These are phyloP conservation scores for Xerocomus brunneocitrinus DNA, from an alignment of 768 basidiomycete genomes.

Conservation along the genomic window DNA sequence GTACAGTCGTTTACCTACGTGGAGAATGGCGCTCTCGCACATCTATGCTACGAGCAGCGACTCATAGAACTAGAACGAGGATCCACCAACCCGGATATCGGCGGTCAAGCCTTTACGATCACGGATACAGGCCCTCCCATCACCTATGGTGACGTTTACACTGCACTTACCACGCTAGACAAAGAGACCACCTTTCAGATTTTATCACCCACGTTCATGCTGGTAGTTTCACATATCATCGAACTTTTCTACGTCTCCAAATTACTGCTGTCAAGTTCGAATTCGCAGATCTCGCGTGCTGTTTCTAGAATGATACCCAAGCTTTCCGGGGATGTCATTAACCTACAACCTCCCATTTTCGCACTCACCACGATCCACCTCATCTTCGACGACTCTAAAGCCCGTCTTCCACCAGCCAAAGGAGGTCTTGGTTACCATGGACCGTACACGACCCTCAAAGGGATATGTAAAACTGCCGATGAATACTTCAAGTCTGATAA, in stretches of 20 bases:
- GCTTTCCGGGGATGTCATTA: constrained; percentile 46
- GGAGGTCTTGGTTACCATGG: constrained; percentile 65
- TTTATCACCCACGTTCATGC: constrained; percentile 60
- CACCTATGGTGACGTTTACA: constrained; percentile 62
- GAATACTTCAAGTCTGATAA: constrained; percentile 40
- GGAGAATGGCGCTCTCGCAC: constrained; percentile 70
- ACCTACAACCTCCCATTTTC: constrained; percentile 58
- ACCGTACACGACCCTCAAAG: constrained; percentile 54
- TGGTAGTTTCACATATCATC: constrained; percentile 55
- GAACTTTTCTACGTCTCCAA: constrained; percentile 52
- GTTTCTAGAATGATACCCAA: constrained; percentile 41
- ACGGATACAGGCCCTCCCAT: constrained; percentile 61
- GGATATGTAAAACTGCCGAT: constrained; percentile 50
- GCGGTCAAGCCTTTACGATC: constrained; percentile 65
- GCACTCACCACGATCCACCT: constrained; percentile 49
- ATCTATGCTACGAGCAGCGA: constrained; percentile 68
- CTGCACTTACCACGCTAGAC: constrained; percentile 50
- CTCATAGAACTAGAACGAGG: constrained; percentile 51
- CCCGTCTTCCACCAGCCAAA: constrained; percentile 46
- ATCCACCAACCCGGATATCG: constrained; percentile 53
- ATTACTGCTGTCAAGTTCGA: constrained; percentile 33
- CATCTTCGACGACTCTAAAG: constrained; percentile 64
- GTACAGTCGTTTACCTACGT: constrained; percentile 68
- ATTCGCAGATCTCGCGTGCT: constrained; percentile 24
- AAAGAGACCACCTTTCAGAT: constrained; percentile 52